A percentile compares a stretch with the other conserved stretches of the same genome.
phyloP scores from a whole-genome alignment of 306 rosid species.

The Sesbania bispinosa region DNA sequence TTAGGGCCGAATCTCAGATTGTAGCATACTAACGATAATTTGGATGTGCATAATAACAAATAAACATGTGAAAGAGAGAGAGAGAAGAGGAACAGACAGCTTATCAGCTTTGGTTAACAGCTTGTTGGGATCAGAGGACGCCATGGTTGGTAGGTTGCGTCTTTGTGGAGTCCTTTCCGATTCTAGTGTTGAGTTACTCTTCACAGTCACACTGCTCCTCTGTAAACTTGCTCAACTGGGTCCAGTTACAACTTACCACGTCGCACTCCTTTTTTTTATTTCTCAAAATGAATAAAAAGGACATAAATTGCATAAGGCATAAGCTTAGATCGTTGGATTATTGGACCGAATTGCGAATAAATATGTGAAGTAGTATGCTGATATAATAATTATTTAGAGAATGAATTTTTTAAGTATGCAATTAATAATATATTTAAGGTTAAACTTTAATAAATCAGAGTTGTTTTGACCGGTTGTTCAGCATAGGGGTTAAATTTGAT shows the following conservation, averaged over 20 bases:
- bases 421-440: too few species aligned
- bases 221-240: neutral
- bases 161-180: constrained; percentile 23
- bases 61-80: neutral
- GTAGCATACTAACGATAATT: neutral
- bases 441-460: too few species aligned
- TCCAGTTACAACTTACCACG: neutral
- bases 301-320: too few species aligned
- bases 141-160: constrained; percentile 43
- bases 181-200: neutral
- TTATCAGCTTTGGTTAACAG: constrained; percentile 74
- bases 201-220: neutral
- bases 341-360: too few species aligned
- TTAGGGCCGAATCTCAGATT: neutral
- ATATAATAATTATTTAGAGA: too few species aligned
- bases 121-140: constrained; percentile 69
- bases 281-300: neutral
- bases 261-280: neutral
- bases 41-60: neutral
- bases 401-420: too few species aligned
- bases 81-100: constrained; percentile 38
- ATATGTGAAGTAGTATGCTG: too few species aligned
- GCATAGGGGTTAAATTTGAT: too few species aligned
- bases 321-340: too few species aligned
- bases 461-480: too few species aligned